Evolutionary conservation across 805 yeast species (phyloP), one percentile per base, ranked within the genome.

Genomic region (Hagleromyces aurorensis): DNA sequence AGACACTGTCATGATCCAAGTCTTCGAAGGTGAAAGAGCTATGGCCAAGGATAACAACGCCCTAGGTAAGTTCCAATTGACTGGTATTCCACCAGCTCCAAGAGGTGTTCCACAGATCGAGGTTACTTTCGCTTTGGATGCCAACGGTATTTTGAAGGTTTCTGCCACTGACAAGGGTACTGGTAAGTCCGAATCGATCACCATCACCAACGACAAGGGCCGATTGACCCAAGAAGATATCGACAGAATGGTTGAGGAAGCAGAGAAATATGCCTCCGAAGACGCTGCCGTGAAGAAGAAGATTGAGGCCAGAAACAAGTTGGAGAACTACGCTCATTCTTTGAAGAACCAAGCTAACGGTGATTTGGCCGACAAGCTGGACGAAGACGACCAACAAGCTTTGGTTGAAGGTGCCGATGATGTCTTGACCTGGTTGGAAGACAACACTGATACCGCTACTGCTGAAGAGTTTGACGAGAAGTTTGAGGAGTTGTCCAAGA

Each of bases 51-150:
- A 86, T 65, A 86, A 86, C 73, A 87, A 86, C 68, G 65, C 86
- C 62, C 78, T 87, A 56, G 97, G 96, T 72, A 87, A 86, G 70
- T 87, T 87, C 67, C 96, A 87, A 70, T 76, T 87, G 53, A 69
- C 91, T 46, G 96, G 96, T 64, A 87, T 87, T 46, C 96, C 96
- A 57, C 96, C 96, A 52, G 95, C 96, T 28, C 96, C 96, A 69
- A 86, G 96, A 72, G 96, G 96, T 75, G 91, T 82, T 48, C 96
- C 97, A 59, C 95, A 86, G 70, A 81, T 87, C 50, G 96, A 87
- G 75, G 97, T 87, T 46, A 87, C 96, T 54, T 87, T 87, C 60
- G 96, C 87, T 59, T 68, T 87, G 56, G 97, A 87, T 64, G 96
- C 96, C 48, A 87, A 87, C 67, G 96, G 96, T 71, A 87, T 87